phyloP scores from a whole-genome alignment of 371 early-diverging fungal species.

The Rhizopus arrhizus region DNA sequence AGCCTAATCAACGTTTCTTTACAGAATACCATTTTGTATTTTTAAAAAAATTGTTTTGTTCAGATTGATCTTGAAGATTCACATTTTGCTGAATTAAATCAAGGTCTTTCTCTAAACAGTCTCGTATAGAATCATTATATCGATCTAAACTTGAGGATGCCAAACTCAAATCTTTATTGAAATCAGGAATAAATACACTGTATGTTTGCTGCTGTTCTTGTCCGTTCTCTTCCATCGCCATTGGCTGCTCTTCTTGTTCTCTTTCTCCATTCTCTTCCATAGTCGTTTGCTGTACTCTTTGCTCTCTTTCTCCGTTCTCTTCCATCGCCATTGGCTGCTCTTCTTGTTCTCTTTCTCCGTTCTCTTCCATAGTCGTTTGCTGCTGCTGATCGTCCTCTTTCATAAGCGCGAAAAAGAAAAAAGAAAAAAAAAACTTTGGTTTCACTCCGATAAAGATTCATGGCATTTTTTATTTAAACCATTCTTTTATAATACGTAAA shows the following conservation, averaged over 20 bases:
- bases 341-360: too few species aligned
- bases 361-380: too few species aligned
- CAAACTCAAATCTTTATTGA: slow-evolving; percentile 14
- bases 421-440: slow-evolving; percentile 11
- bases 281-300: too few species aligned
- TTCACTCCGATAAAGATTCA: too few species aligned
- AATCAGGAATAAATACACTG: slow-evolving; percentile 26
- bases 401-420: neutral
- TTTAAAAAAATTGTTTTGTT: slow-evolving; percentile 39
- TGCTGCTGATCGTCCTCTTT: too few species aligned
- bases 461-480: too few species aligned
- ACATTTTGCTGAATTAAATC: slow-evolving; percentile 23
- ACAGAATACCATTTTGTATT: slow-evolving; percentile 41
- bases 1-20: neutral
- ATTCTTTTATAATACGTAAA: slow-evolving; percentile 48
- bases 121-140: slow-evolving; percentile 28
- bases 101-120: slow-evolving; percentile 25
- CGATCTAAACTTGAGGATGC: slow-evolving; percentile 29
- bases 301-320: too few species aligned
- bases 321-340: too few species aligned
- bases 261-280: too few species aligned
- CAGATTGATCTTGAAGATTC: slow-evolving; percentile 9
- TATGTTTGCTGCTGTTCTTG: slow-evolving; percentile 9
- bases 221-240: neutral
- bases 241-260: too few species aligned